Conservation (phyloP, 352 stramenopile genomes). For the Lagenidium giganteum region DNA sequence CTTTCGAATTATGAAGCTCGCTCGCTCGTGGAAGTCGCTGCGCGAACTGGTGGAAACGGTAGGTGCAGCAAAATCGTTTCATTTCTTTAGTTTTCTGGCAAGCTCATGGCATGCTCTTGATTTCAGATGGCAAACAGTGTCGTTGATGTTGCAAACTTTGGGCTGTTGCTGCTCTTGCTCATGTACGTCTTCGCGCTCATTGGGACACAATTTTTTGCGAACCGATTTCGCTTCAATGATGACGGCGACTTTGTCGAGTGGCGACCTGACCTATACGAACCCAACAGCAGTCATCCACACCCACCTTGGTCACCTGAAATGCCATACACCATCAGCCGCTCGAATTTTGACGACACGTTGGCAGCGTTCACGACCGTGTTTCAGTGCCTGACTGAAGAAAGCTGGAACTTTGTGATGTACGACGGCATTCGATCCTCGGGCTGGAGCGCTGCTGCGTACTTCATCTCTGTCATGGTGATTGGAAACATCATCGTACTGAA, state of each 20-base stretch:
- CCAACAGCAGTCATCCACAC: conserved; percentile 29
- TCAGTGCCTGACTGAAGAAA: conserved; percentile 84
- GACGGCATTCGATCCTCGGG: conserved; percentile 50
- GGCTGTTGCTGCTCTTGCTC: conserved; percentile 79
- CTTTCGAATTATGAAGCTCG: conserved; percentile 88
- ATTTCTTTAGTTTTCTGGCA: not conserved
- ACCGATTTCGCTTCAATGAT: conserved; percentile 75
- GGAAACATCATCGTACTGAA: conserved; percentile 87
- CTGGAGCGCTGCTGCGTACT: conserved; percentile 41
- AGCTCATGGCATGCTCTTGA: not conserved
- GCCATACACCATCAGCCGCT: conserved; percentile 29
- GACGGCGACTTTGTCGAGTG: conserved; percentile 26
- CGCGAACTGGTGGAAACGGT: conserved; percentile 76
- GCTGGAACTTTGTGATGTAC: conserved; percentile 88
- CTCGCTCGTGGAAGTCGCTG: conserved; percentile 85
- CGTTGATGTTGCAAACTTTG: conserved; percentile 83
- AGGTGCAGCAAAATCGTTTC: not conserved
- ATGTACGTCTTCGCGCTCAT: conserved; percentile 88
- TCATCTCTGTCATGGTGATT: conserved; percentile 63
- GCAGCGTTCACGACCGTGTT: conserved; percentile 71
- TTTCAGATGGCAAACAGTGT: conserved; percentile 64
- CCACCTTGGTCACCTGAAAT: conserved; percentile 33
- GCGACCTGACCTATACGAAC: conserved; percentile 34
- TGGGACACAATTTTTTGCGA: conserved; percentile 80
- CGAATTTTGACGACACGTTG: conserved; percentile 61